phyloP scores from a whole-genome alignment of 139 green algal species.

The Deuterostichococcus epilithicus region DNA sequence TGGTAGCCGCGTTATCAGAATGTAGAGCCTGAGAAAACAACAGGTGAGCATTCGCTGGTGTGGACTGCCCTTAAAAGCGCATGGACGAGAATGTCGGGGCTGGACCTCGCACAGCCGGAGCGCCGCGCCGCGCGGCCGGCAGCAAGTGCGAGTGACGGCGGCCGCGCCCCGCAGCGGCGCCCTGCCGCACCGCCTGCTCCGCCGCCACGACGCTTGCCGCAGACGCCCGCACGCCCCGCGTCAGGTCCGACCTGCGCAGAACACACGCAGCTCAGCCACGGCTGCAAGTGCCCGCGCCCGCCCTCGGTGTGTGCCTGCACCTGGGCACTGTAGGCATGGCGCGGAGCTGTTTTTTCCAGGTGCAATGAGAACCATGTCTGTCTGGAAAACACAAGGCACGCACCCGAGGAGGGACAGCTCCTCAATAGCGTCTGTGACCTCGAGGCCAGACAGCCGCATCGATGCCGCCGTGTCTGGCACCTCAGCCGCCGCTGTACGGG shows the following conservation, averaged over 20 bases:
- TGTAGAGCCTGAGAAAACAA: background rate
- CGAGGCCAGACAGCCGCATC: slow-evolving; percentile 40
- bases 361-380: background rate
- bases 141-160: slow-evolving; percentile 6
- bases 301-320: background rate
- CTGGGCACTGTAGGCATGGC: background rate
- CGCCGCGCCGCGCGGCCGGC: slow-evolving; percentile 10
- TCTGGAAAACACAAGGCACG: background rate
- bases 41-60: background rate
- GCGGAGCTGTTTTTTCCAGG: background rate
- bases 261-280: no score
- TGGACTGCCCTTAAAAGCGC: background rate
- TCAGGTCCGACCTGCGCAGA: slow-evolving; percentile 29
- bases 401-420: slow-evolving; percentile 36
- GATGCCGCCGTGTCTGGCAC: slow-evolving; percentile 42
- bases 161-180: background rate
- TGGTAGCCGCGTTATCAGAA: no score
- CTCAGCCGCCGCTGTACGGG: slow-evolving; percentile 20
- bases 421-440: slow-evolving; percentile 39
- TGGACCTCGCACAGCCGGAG: slow-evolving; percentile 10
- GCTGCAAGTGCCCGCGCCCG: no score
- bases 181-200: slow-evolving; percentile 17
- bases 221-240: slow-evolving; percentile 30
- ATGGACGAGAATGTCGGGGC: no score
- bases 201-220: slow-evolving; percentile 21